Base-by-base conservation (phyloP, 108 stramenopile genomes). In the Cyclostephanos invisitatus region DNA sequence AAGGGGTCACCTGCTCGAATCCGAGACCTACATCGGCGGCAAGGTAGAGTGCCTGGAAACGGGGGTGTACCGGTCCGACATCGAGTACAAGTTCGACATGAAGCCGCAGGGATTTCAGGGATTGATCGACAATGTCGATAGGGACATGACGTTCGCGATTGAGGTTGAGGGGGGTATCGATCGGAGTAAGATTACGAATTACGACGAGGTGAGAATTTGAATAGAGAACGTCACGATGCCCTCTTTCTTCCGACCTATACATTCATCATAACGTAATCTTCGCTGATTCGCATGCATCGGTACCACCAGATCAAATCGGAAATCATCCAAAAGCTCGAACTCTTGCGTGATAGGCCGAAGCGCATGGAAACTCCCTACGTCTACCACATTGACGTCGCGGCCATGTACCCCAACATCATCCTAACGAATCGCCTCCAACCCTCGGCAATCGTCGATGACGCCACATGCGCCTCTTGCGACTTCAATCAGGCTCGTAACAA, bases 351-450 rank as follows among this genome's bases (percentile, higher is more conserved):
- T 73, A 70, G 87, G 29, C 98, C 98, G 11, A 87, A 85, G 21
- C 84, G 98, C 20, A 72, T 73, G n/a, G 98, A 98, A 76, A 89
- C 72, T 37, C 99, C 99, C 1, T 91, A 87, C 67, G 92, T 99
- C 62, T 98, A 98, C 72, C 99, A 99, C 70, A 85, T 91, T 70
- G 99, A 98, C 77, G 99, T 99, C 5, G 97, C 95, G 37, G 99
- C 99, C 29, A 99, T 99, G 99, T 99, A 99, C 83, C 99, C 99
- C 57, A 99, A 99, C 85, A 99, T 99, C 70, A 99, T 99, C 74
- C 70, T 99, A 28, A 97, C 97, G 20, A 99, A 99, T 73, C 94
- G 99, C 10, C 83, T 99, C 50, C 99, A 99, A 85, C 98, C 97
- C 8, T 85, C 91, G 71, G 96, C 98, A 24, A 98, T 99, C 38